Conservation (phyloP, 768 basidiomycete species). For the Calocybe gangraenosa region DNA sequence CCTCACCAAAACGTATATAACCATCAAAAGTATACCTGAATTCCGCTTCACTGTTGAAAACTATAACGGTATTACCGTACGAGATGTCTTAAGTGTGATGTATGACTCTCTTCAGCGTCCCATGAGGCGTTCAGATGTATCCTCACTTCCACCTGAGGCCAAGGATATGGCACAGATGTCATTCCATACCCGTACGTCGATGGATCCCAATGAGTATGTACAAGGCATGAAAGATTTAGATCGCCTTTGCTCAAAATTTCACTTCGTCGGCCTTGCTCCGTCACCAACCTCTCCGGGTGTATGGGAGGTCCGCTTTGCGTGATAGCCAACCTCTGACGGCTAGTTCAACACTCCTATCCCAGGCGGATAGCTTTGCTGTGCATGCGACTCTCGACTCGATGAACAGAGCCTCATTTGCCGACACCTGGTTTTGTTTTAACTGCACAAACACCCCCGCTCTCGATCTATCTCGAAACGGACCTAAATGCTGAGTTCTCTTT, state of each 20-base stretch:
- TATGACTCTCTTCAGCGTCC: background rate
- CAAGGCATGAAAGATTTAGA: constrained; percentile 4
- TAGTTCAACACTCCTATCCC: background rate
- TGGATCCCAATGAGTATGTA: background rate
- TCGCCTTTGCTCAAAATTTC: constrained; percentile 1
- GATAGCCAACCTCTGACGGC: background rate
- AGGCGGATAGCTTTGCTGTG: no score
- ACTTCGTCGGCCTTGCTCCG: background rate
- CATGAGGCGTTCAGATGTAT: background rate
- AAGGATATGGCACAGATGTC: background rate
- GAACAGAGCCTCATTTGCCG: no score
- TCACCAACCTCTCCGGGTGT: background rate
- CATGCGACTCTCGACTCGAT: no score
- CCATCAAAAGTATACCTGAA: background rate
- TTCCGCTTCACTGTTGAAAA: constrained; percentile 4
- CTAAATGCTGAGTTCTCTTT: no score
- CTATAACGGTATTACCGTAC: background rate
- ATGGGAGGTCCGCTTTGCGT: constrained; percentile 1
- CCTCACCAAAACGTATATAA: constrained; percentile 2
- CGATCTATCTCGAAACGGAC: no score
- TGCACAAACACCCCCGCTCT: no score
- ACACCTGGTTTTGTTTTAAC: no score
- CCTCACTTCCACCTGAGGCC: background rate
- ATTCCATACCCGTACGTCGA: constrained; percentile 1
- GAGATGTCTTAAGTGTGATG: background rate